These are phyloP conservation scores for Cladosporium sp. DNA, from an alignment of 2,329 filamentous ascomycete genomes.

Conservation along the genomic window DNA sequence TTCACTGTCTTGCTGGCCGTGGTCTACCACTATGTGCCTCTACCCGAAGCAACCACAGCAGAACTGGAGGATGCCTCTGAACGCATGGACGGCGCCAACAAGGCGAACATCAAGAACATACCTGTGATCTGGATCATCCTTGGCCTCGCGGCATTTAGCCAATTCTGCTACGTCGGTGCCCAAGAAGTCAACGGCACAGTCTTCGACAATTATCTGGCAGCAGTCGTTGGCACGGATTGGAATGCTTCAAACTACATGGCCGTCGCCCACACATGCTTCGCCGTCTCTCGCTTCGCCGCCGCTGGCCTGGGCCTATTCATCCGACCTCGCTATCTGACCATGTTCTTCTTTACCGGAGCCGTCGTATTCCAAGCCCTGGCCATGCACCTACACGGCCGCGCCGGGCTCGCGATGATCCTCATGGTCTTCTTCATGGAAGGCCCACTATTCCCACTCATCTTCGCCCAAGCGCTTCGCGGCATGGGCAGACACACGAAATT, in stretches of 20 bases:
- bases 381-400: slow-evolving; percentile 49
- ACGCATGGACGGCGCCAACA: slow-evolving; percentile 52
- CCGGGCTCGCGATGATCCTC: slow-evolving; percentile 50
- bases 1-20: slow-evolving; percentile 61
- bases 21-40: slow-evolving; percentile 60
- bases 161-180: slow-evolving; percentile 62
- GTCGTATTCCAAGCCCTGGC: slow-evolving; percentile 54
- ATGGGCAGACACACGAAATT: slow-evolving; percentile 60
- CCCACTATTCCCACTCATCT: slow-evolving; percentile 60
- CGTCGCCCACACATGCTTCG: slow-evolving; percentile 59
- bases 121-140: slow-evolving; percentile 59
- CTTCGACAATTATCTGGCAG: slow-evolving; percentile 47
- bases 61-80: slow-evolving; percentile 59
- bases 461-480: slow-evolving; percentile 58
- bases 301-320: slow-evolving; percentile 55
- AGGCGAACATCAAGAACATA: slow-evolving; percentile 45
- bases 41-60: slow-evolving; percentile 62
- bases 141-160: slow-evolving; percentile 53
- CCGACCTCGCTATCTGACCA: slow-evolving; percentile 59
- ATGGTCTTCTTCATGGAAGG: slow-evolving; percentile 62
- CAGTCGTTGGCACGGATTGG: slow-evolving; percentile 39
- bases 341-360: slow-evolving; percentile 54
- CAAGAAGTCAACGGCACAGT: slow-evolving; percentile 58
- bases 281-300: slow-evolving; percentile 57
- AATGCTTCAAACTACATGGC: slow-evolving; percentile 48